These are phyloP conservation scores for Verticillium isaacii DNA, from an alignment of 2,329 filamentous ascomycete species.

Conservation along the genomic window DNA sequence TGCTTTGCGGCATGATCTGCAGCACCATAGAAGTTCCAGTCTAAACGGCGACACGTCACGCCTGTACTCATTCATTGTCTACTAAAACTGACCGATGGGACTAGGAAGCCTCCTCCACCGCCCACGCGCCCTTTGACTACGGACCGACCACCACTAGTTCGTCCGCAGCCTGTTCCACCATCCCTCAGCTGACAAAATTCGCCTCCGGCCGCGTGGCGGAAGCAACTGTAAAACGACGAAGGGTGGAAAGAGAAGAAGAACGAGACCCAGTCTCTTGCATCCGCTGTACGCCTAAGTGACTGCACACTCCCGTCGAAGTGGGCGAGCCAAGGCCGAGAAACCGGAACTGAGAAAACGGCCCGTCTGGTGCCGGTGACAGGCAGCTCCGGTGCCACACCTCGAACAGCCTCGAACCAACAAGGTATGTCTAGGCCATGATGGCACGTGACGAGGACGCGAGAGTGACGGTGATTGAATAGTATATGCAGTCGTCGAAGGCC, in stretches of 20 bases:
- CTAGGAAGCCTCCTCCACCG: background rate
- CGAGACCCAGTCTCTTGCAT: background rate
- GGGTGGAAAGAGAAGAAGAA: constrained; percentile 9
- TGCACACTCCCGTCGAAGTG: background rate
- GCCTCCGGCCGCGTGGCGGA: background rate
- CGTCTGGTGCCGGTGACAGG: background rate
- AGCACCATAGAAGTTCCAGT: background rate
- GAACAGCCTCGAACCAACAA: background rate
- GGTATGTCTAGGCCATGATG: background rate
- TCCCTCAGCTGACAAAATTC: background rate
- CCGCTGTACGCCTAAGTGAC: background rate
- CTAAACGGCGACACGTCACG: background rate
- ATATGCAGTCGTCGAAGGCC: background rate
- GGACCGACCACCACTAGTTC: background rate
- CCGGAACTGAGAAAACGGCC: too few species aligned
- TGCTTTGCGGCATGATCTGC: too few species aligned
- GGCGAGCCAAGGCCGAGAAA: too few species aligned
- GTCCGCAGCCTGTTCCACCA: background rate
- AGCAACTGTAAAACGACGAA: background rate
- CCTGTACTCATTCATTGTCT: constrained; percentile 14
- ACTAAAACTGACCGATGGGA: constrained; percentile 6
- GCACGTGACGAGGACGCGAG: background rate
- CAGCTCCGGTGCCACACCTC: background rate
- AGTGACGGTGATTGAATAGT: background rate
- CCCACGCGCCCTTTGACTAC: background rate